A percentile compares a stretch with the other conserved stretches of the same genome.
phyloP scores from a whole-genome alignment of 2,329 filamentous ascomycete genomes.

The Fusarium avenaceum region DNA sequence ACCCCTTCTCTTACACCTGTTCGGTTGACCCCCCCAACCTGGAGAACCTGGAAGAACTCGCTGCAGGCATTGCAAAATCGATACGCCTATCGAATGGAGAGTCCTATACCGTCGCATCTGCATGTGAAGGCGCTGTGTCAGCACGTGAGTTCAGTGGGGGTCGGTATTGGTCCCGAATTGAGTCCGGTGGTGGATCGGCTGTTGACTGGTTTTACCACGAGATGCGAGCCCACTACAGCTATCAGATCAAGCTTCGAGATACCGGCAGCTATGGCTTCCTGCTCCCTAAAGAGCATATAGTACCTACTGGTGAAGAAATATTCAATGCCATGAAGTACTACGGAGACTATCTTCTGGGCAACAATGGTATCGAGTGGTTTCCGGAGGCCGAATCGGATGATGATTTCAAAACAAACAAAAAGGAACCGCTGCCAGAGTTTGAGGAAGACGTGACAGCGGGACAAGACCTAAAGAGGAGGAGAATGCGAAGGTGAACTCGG shows the following conservation, averaged over 20 bases:
- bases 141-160: slow-evolving; percentile 43
- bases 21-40: slow-evolving; percentile 81
- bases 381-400: slow-evolving; percentile 45
- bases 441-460: slow-evolving; percentile 33
- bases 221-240: slow-evolving; percentile 83
- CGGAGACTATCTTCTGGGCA: slow-evolving; percentile 81
- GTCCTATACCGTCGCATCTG: slow-evolving; percentile 81
- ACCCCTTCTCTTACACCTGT: slow-evolving; percentile 92
- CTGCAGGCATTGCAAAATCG: slow-evolving; percentile 87
- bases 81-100: slow-evolving; percentile 86
- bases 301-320: slow-evolving; percentile 90
- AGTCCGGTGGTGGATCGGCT: slow-evolving; percentile 84
- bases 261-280: slow-evolving; percentile 95
- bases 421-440: not conserved
- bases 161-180: slow-evolving; percentile 64
- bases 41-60: slow-evolving; percentile 93
- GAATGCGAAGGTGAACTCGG: slow-evolving; percentile 45
- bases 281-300: slow-evolving; percentile 85
- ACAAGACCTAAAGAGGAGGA: slow-evolving; percentile 52
- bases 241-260: slow-evolving; percentile 94
- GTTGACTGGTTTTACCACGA: slow-evolving; percentile 98
- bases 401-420: slow-evolving; percentile 25
- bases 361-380: slow-evolving; percentile 72
- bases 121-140: slow-evolving; percentile 82
- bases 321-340: slow-evolving; percentile 87